These are phyloP conservation scores for Phytophthora multivora DNA, from an alignment of 352 stramenopile species.

Conservation along the genomic window DNA sequence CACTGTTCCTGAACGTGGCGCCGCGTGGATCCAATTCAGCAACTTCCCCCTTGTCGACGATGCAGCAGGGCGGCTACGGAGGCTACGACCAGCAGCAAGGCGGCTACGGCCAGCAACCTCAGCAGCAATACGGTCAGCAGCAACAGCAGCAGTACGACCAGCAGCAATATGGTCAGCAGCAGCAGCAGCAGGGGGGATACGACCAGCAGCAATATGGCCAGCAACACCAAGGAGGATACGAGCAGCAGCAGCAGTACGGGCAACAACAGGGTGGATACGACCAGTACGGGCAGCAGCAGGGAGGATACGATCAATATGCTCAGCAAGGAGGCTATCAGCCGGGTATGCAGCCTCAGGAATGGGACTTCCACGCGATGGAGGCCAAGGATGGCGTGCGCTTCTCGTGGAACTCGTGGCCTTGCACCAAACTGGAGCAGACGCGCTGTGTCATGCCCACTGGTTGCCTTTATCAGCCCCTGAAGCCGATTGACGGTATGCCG, in stretches of 20 bases:
- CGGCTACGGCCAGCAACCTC: slow-evolving; percentile 40
- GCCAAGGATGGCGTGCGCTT: slow-evolving; percentile 95
- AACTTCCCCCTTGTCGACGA: slow-evolving; percentile 24
- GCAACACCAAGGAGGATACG: slow-evolving; percentile 42
- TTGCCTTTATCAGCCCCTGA: slow-evolving; percentile 97
- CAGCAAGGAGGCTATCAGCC: slow-evolving; percentile 51
- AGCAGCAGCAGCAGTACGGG: slow-evolving; percentile 21
- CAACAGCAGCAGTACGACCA: slow-evolving; percentile 39
- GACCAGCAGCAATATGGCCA: slow-evolving; percentile 25
- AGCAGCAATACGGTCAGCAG: slow-evolving; percentile 45
- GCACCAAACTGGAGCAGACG: slow-evolving; percentile 97
- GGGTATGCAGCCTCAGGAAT: slow-evolving; percentile 81
- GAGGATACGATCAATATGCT: slow-evolving; percentile 53
- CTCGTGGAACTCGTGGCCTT: slow-evolving; percentile 99
- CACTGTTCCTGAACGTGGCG: slow-evolving; percentile 12
- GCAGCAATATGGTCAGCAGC: slow-evolving; percentile 53
- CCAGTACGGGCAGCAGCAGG: slow-evolving; percentile 52
- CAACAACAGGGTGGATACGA: slow-evolving; percentile 44
- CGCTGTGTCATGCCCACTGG: slow-evolving; percentile 96
- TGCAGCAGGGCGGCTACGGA: slow-evolving; percentile 57
- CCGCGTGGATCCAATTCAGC: slow-evolving; percentile 17
- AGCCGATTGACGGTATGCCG: slow-evolving; percentile 95
- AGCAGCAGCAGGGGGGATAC: slow-evolving; percentile 41
- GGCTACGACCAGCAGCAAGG: slow-evolving; percentile 52
- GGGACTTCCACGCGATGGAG: slow-evolving; percentile 86